phyloP scores from a whole-genome alignment of 352 stramenopile genomes.

The Globisporangium spiculum region DNA sequence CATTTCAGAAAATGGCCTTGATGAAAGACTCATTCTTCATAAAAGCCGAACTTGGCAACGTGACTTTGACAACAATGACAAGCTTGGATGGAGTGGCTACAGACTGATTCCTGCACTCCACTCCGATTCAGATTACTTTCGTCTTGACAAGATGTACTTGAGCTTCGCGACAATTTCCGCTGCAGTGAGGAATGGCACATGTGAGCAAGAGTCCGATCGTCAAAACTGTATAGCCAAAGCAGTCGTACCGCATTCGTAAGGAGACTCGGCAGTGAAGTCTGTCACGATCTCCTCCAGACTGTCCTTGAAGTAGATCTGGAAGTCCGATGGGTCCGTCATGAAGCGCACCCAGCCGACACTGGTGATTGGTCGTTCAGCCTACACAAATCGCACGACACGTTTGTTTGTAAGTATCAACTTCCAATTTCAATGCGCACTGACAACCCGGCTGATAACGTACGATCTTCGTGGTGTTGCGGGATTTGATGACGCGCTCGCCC shows the following conservation, averaged over 20 bases:
- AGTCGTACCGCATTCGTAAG: slow-evolving; percentile 83
- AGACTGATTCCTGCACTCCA: too few species aligned
- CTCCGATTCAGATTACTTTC: slow-evolving; percentile 37
- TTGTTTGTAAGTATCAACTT: neutral
- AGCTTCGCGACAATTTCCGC: slow-evolving; percentile 89
- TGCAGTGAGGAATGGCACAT: slow-evolving; percentile 17
- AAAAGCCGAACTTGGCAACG: neutral
- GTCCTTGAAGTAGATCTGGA: slow-evolving; percentile 89
- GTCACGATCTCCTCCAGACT: slow-evolving; percentile 87
- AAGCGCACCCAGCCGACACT: slow-evolving; percentile 86
- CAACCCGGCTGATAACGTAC: slow-evolving; percentile 40
- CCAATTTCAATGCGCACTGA: neutral
- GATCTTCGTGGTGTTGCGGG: slow-evolving; percentile 86
- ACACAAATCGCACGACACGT: slow-evolving; percentile 1
- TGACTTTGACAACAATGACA: neutral
- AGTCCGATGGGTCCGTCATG: slow-evolving; percentile 81
- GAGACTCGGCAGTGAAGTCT: slow-evolving; percentile 87
- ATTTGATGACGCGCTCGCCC: slow-evolving; percentile 87
- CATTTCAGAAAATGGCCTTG: too few species aligned
- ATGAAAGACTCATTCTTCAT: too few species aligned
- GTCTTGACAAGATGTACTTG: slow-evolving; percentile 87
- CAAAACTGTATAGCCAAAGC: neutral
- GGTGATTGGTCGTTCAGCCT: slow-evolving; percentile 84
- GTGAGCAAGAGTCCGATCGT: too few species aligned
- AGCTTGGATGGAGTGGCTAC: neutral